Evolutionary conservation across 2,329 filamentous ascomycete species (phyloP).

Genomic region (Fusarium sp.): DNA sequence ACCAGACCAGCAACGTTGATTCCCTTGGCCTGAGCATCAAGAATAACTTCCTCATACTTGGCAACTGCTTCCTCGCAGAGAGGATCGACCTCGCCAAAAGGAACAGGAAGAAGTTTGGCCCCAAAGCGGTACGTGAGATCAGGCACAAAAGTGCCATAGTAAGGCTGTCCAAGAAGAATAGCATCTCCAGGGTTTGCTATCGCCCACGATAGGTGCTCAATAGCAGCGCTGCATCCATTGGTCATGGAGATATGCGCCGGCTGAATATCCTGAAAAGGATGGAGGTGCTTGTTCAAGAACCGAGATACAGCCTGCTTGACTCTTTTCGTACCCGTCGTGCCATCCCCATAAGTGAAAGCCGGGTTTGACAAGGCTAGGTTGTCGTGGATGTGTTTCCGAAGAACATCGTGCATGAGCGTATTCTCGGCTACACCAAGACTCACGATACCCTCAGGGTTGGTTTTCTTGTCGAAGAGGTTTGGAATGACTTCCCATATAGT

Average conservation of each 20-base stretch:
- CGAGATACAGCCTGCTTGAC: constrained; percentile 52
- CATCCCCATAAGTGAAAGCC: constrained; percentile 60
- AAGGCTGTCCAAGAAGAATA: constrained; percentile 60
- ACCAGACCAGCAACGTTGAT: constrained; percentile 63
- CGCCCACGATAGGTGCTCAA: constrained; percentile 59
- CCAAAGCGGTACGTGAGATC: constrained; percentile 62
- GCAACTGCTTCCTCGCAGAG: constrained; percentile 58
- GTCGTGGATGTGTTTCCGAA: constrained; percentile 59
- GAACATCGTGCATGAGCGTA: constrained; percentile 63
- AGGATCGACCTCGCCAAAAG: constrained; percentile 61
- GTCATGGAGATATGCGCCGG: constrained; percentile 55
- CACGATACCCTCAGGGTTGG: constrained; percentile 62
- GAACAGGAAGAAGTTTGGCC: constrained; percentile 59
- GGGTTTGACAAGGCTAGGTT: constrained; percentile 53
- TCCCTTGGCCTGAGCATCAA: constrained; percentile 57
- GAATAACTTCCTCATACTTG: constrained; percentile 61
- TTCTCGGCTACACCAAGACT: constrained; percentile 69
- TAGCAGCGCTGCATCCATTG: constrained; percentile 59
- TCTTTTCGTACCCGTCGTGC: constrained; percentile 55
- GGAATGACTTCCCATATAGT: constrained; percentile 61
- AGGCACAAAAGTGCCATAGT: constrained; percentile 64
- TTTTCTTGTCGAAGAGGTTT: constrained; percentile 59
- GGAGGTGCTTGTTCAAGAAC: constrained; percentile 56
- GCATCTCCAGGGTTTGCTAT: constrained; percentile 58
- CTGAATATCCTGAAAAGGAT: constrained; percentile 49